A percentile compares a stretch with the other conserved stretches of the same genome.
Conservation (phyloP, 345 rosid genomes). For the Hypericum androsaemum region DNA sequence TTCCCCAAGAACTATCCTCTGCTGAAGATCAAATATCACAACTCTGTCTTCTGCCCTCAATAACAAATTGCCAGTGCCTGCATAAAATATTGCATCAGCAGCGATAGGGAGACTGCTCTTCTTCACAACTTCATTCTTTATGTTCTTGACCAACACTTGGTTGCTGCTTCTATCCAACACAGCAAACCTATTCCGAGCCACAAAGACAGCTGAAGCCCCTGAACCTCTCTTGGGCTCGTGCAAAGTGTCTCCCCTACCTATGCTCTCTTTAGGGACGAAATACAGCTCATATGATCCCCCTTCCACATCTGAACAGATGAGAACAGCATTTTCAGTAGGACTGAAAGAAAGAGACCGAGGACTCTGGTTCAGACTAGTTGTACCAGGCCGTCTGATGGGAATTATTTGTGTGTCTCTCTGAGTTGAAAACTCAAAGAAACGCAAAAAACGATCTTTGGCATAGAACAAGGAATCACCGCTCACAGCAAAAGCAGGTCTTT, state of each 20-base stretch:
- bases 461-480: conserved; percentile 72
- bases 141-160: conserved; percentile 71
- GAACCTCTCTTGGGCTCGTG: conserved; percentile 83
- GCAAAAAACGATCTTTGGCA: conserved; percentile 69
- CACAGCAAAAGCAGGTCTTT: conserved; percentile 81
- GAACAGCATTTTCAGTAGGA: conserved; percentile 82
- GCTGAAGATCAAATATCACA: conserved; percentile 79
- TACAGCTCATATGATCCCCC: conserved; percentile 91
- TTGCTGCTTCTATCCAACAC: conserved; percentile 82
- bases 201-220: conserved; percentile 75
- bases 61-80: conserved; percentile 80
- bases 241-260: conserved; percentile 55
- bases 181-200: conserved; percentile 84
- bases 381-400: conserved; percentile 79
- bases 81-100: conserved; percentile 80
- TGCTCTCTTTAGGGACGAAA: conserved; percentile 65
- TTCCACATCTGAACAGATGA: conserved; percentile 81
- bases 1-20: conserved; percentile 74
- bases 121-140: conserved; percentile 77
- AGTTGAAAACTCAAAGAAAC: conserved; percentile 67
- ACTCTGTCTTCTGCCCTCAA: conserved; percentile 87
- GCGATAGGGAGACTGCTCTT: conserved; percentile 58
- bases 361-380: conserved; percentile 67
- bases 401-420: conserved; percentile 68
- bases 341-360: conserved; percentile 88